A percentile compares a stretch with the other conserved stretches of the same genome.
phyloP scores from a whole-genome alignment of 257 asterid species.

The Petrea volubilis region DNA sequence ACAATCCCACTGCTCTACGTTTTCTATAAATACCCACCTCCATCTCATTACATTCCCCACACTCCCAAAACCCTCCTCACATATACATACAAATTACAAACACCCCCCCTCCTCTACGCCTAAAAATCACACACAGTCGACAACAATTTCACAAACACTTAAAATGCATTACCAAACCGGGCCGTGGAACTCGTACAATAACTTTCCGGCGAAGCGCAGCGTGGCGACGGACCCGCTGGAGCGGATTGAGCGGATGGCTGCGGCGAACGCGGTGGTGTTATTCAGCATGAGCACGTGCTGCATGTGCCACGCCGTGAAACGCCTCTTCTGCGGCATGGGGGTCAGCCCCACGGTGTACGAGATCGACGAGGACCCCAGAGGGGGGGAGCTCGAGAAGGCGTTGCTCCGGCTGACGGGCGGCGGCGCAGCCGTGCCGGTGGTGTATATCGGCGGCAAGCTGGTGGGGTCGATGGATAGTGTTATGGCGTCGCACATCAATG shows the following conservation, averaged over 20 bases:
- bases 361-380: slow-evolving; percentile 37
- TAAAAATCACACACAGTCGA: not conserved
- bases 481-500: slow-evolving; percentile 45
- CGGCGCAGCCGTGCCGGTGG: slow-evolving; percentile 39
- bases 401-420: slow-evolving; percentile 29
- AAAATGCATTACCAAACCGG: no score
- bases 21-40: slow-evolving; percentile 27
- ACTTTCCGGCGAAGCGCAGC: slow-evolving; percentile 33
- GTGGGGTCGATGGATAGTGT: slow-evolving; percentile 44
- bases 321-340: slow-evolving; percentile 47
- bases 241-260: slow-evolving; percentile 36
- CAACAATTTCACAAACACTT: no score
- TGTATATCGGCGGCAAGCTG: slow-evolving; percentile 50
- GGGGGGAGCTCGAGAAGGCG: slow-evolving; percentile 29
- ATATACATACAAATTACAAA: not conserved
- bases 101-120: not conserved
- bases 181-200: slow-evolving; percentile 15
- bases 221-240: slow-evolving; percentile 32
- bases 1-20: not conserved
- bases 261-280: slow-evolving; percentile 44
- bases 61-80: not conserved
- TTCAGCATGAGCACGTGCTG: slow-evolving; percentile 61
- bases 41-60: not conserved
- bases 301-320: slow-evolving; percentile 52
- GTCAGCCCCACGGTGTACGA: slow-evolving; percentile 44